Conservation (phyloP, 805 yeast species). For the Wickerhamomyces kurtzmanii region DNA sequence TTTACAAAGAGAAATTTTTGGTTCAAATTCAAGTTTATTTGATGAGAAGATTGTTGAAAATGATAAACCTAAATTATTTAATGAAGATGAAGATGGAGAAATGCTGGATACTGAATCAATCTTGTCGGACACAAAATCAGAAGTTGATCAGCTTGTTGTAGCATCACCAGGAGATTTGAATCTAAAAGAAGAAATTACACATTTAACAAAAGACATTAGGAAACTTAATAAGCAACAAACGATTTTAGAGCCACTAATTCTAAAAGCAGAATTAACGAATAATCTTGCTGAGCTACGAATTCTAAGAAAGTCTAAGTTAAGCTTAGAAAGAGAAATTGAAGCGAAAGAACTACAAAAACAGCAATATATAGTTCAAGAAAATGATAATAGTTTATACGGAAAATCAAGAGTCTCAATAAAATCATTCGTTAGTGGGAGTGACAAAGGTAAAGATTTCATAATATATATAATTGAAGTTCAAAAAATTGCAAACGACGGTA, state of each 20-base stretch:
- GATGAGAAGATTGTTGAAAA: constrained; percentile 11
- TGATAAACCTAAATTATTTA: constrained; percentile 14
- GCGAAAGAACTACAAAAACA: constrained; percentile 67
- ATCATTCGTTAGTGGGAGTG: constrained; percentile 39
- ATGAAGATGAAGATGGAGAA: constrained; percentile 10
- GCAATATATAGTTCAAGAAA: constrained; percentile 76
- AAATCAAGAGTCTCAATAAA: constrained; percentile 44
- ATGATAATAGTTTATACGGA: constrained; percentile 66
- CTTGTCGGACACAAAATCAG: constrained; percentile 17
- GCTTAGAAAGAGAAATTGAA: constrained; percentile 64
- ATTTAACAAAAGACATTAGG: constrained; percentile 47
- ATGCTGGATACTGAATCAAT: constrained; percentile 9
- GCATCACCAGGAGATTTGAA: constrained; percentile 66
- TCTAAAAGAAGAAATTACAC: constrained; percentile 55
- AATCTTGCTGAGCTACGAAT: constrained; percentile 61
- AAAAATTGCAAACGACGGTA: constrained; percentile 34
- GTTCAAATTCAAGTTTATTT: no score
- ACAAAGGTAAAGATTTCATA: constrained; percentile 48
- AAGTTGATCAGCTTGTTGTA: constrained; percentile 28
- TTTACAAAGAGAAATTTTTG: constrained; percentile 8
- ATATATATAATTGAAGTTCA: constrained; percentile 73
- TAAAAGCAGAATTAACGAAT: constrained; percentile 80
- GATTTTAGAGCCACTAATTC: constrained; percentile 56
- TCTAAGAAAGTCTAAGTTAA: constrained; percentile 53
- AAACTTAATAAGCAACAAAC: constrained; percentile 50